A percentile compares a stretch with the other conserved stretches of the same genome.
These are phyloP conservation scores for Eimeria falciformis DNA, from an alignment of 169 alveolate genomes.

Conservation along the genomic window DNA sequence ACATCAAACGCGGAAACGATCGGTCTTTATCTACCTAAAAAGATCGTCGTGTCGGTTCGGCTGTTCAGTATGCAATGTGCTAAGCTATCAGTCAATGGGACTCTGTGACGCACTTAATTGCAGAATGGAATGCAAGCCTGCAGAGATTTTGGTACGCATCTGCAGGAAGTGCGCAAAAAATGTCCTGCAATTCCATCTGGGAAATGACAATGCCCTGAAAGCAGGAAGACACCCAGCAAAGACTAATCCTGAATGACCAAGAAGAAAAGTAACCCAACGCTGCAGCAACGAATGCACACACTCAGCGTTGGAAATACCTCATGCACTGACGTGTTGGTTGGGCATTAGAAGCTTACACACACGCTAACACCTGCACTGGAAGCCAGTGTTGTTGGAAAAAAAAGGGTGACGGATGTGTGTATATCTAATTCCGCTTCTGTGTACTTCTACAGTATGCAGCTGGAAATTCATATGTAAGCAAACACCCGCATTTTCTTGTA, in stretches of 20 bases:
- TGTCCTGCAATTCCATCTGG: constrained; percentile 38
- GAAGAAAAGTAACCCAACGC: not conserved
- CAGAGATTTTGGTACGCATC: constrained; percentile 1
- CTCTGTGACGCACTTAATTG: not conserved
- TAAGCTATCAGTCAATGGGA: no score
- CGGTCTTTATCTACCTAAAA: no score
- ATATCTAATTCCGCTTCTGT: no score
- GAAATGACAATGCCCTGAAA: not conserved
- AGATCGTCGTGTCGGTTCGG: no score
- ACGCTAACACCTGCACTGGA: not conserved
- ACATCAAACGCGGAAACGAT: no score
- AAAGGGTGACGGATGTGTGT: no score
- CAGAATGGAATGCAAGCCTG: not conserved
- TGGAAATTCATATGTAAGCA: no score
- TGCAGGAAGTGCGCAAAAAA: constrained; percentile 14
- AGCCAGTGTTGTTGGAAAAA: no score
- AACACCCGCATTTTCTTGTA: no score
- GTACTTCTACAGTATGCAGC: no score
- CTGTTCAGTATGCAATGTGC: no score
- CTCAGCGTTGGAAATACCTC: not conserved
- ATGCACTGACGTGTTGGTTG: not conserved
- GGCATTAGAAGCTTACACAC: not conserved
- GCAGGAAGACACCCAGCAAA: not conserved
- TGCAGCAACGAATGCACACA: not conserved
- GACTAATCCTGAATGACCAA: not conserved